These are phyloP conservation scores for Chlorencoelia australis DNA, from an alignment of 2,329 filamentous ascomycete genomes.

Conservation along the genomic window DNA sequence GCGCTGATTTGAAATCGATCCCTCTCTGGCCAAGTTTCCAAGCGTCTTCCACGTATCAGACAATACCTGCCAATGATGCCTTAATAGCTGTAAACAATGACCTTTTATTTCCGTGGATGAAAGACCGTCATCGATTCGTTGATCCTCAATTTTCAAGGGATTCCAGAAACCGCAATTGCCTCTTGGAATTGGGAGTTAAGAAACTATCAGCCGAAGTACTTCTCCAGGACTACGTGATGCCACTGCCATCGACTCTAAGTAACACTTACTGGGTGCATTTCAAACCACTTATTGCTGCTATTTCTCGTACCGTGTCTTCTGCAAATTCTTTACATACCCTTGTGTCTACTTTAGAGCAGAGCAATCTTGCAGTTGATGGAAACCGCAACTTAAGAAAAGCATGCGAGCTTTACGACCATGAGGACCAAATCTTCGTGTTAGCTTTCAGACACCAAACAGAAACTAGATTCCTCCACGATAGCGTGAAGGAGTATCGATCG, in stretches of 20 bases:
- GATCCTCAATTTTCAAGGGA: too few species aligned
- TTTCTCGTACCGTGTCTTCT: not conserved
- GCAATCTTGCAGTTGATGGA: constrained; percentile 16
- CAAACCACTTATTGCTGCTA: not conserved
- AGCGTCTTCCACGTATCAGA: constrained; percentile 3
- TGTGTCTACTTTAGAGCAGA: not conserved
- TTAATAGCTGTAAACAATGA: not conserved
- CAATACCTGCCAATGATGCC: constrained; percentile 10
- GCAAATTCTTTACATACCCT: not conserved
- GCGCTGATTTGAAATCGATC: constrained; percentile 3
- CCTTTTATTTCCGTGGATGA: constrained; percentile 11
- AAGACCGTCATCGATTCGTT: constrained; percentile 6
- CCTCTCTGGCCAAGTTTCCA: too few species aligned
- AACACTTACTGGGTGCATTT: not conserved
- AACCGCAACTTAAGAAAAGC: constrained; percentile 9
- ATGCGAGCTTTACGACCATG: constrained; percentile 19
- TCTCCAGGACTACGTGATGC: constrained; percentile 7
- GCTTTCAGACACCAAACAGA: constrained; percentile 18
- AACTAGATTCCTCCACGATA: constrained; percentile 18
- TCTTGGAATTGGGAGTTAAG: constrained; percentile 6
- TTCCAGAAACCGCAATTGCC: too few species aligned
- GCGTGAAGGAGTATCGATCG: constrained; percentile 7
- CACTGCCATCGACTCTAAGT: constrained; percentile 7
- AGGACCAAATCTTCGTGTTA: constrained; percentile 18
- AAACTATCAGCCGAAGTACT: constrained; percentile 7